Evolutionary conservation across 2,329 filamentous ascomycete species (phyloP).

Genomic region (Cryphonectria nitschkei): DNA sequence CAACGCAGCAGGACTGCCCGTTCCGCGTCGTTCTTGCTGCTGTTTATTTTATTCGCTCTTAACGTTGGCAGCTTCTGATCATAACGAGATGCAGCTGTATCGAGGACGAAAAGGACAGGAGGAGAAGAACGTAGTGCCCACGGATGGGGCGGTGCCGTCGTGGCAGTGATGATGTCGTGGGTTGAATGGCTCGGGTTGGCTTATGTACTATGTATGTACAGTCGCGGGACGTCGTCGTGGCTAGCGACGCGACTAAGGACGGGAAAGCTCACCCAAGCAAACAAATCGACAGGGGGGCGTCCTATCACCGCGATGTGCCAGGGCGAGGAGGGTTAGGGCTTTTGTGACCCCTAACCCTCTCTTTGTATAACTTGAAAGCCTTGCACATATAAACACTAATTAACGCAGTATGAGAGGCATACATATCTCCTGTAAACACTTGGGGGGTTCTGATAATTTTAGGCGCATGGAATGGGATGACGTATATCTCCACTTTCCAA

Average conservation of each 20-base stretch:
- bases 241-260: slow-evolving; percentile 24
- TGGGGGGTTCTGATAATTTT: neutral
- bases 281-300: slow-evolving; percentile 25
- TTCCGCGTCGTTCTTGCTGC: neutral
- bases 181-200: neutral
- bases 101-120: neutral
- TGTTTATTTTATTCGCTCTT: neutral
- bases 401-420: neutral
- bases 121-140: slow-evolving; percentile 15
- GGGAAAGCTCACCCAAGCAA: slow-evolving; percentile 16
- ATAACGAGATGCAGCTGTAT: neutral
- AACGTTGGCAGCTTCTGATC: too few species aligned
- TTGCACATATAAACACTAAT: too few species aligned
- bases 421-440: neutral
- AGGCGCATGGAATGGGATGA: neutral
- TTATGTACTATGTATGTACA: neutral
- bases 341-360: neutral
- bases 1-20: neutral
- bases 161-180: neutral
- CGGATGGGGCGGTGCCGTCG: slow-evolving; percentile 10
- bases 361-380: too few species aligned
- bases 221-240: slow-evolving; percentile 14
- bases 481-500: neutral
- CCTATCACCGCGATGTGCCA: slow-evolving; percentile 13
- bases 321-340: neutral